Conservation (phyloP, 2,329 filamentous ascomycete species). For the Corynespora cassiicola region DNA sequence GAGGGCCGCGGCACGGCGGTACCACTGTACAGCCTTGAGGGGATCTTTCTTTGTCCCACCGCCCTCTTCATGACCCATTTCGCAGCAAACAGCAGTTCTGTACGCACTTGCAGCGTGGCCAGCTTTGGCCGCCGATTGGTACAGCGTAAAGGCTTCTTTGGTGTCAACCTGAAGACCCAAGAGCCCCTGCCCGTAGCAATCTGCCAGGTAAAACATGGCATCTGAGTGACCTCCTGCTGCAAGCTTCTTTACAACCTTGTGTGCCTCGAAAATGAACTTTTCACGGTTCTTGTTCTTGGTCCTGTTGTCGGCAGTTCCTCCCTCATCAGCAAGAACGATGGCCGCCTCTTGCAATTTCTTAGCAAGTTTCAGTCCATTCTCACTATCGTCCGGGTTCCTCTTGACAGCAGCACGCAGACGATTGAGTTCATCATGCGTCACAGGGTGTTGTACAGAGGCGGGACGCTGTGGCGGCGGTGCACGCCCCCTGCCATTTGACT, state of each 20-base stretch:
- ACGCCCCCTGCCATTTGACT: conserved; percentile 27
- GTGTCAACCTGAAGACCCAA: conserved; percentile 82
- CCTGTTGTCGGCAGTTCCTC: conserved; percentile 72
- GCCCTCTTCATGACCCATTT: conserved; percentile 92
- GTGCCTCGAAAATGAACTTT: conserved; percentile 81
- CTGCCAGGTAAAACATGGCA: conserved; percentile 92
- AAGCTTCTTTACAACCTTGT: conserved; percentile 92
- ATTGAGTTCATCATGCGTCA: conserved; percentile 82
- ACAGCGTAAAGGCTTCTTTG: conserved; percentile 91
- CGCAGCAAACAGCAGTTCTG: conserved; percentile 94
- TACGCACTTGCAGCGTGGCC: conserved; percentile 89
- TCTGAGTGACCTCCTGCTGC: conserved; percentile 75
- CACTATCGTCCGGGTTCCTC: conserved; percentile 74
- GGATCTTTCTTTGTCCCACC: conserved; percentile 92
- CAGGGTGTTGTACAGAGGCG: conserved; percentile 54
- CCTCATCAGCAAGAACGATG: conserved; percentile 77
- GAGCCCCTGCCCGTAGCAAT: conserved; percentile 82
- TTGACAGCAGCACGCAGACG: conserved; percentile 73
- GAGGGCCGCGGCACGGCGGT: conserved; percentile 87
- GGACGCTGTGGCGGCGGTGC: conserved; percentile 21
- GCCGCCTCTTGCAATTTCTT: conserved; percentile 88
- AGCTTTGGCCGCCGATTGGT: conserved; percentile 90
- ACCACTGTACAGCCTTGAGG: conserved; percentile 96
- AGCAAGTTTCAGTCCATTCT: conserved; percentile 74
- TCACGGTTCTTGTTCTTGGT: conserved; percentile 73